phyloP scores from a whole-genome alignment of 805 yeast genomes.

The Kregervanrija fluxuum region DNA sequence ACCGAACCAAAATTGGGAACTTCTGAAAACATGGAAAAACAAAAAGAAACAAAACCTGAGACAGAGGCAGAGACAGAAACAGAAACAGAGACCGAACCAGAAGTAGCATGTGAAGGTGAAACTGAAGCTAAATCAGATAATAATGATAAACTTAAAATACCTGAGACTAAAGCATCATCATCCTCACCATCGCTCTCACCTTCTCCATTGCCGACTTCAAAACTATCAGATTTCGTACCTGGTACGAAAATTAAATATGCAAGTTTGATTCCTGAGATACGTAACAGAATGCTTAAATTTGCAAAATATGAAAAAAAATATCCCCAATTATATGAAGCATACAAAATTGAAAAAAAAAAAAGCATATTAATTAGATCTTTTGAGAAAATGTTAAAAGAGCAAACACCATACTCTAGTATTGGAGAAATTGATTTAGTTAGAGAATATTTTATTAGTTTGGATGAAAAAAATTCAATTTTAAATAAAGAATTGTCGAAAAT shows the following conservation, averaged over 20 bases:
- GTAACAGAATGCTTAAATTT: constrained; percentile 62
- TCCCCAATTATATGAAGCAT: constrained; percentile 78
- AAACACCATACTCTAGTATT: constrained; percentile 73
- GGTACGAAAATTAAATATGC: constrained; percentile 27
- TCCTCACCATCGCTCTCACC: constrained; percentile 4
- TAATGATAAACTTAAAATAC: neutral
- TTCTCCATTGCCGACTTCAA: constrained; percentile 9
- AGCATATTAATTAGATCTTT: constrained; percentile 50
- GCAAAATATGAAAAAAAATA: constrained; percentile 86
- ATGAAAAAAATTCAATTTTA: constrained; percentile 51
- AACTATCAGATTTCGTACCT: constrained; percentile 10
- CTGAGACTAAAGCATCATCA: neutral
- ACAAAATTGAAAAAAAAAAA: constrained; percentile 70
- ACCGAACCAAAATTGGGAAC: neutral
- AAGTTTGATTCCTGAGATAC: constrained; percentile 50
- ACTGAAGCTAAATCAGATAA: neutral
- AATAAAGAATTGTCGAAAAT: constrained; percentile 57
- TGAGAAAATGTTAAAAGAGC: constrained; percentile 65
- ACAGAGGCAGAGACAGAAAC: neutral
- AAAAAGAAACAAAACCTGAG: neutral
- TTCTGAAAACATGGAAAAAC: neutral
- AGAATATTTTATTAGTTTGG: constrained; percentile 60
- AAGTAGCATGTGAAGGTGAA: neutral
- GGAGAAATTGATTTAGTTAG: constrained; percentile 64
- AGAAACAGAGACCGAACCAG: neutral